Base-by-base conservation (phyloP, 2,329 filamentous ascomycete genomes). In the Cryphonectria parasitica region DNA sequence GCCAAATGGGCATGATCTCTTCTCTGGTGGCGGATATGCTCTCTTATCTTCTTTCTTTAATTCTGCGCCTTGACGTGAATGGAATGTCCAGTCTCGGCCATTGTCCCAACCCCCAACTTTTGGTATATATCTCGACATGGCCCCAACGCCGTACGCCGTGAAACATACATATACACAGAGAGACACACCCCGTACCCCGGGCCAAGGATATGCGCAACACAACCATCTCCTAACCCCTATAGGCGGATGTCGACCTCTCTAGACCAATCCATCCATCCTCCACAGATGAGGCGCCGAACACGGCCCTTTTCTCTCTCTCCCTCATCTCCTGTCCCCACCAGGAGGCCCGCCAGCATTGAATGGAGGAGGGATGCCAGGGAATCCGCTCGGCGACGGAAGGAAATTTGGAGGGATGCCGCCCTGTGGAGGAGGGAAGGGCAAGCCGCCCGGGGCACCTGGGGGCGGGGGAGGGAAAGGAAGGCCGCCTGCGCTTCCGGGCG, bases 381-480 rank as follows among this genome's bases (percentile, higher is more conserved):
- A 77, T 43, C 80, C 79, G 11, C 71, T 72, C 3, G 71, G 69
- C 10, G 74, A 73, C 17, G 83, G 82, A 72, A 85, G 84, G 75
- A 88, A 87, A 71, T 85, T 85, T 8, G 87, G 85, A 56, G 85
- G 85, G 71, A 86, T 72, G 31, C 76, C 74, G 22, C 70, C 70
- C 11, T 64, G 66, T 1, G 70, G 70, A 3, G 70, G 70, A 13
- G 70, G 70, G 62, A 77, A 76, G 15, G 71, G 76, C 75, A 69
- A 75, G 41, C 75, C 75, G 69, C 69, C 79, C 68, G 69, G 75
- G 61, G 76, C 74, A 19, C 77, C 75, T 43, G 78, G 77, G 43
- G 78, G 80, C 11, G 83, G 83, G 10, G 86, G 85, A 5, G 86
- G 86, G 73, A 89, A 86, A 22, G 86, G 86, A 25, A 86, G 83